Conservation (phyloP, 2,329 filamentous ascomycete species). For the Pseudonectria buxi region DNA sequence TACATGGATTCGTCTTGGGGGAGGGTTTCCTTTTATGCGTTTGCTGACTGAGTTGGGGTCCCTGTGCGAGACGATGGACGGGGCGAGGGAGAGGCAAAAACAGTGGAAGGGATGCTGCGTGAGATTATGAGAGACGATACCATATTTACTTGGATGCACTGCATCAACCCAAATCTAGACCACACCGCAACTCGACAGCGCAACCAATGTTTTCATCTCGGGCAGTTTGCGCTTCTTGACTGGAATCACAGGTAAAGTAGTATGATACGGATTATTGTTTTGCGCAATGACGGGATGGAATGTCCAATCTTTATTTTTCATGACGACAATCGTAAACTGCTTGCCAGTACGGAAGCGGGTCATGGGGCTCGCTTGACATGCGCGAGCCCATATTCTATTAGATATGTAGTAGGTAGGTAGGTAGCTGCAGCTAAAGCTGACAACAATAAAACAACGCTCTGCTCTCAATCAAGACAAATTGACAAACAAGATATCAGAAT, state of each 20-base stretch:
- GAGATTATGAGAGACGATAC: conserved; percentile 25
- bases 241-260: no score
- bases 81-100: conserved; percentile 1
- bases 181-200: conserved; percentile 2
- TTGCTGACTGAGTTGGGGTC: conserved; percentile 5
- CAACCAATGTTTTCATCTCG: not conserved
- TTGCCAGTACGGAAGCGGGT: no score
- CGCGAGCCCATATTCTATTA: no score
- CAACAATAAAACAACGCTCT: conserved; percentile 3
- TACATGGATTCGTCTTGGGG: conserved; percentile 9
- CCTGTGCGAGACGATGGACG: conserved; percentile 9
- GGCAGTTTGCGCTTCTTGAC: no score
- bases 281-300: no score
- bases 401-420: no score
- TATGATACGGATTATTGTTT: no score
- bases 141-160: conserved; percentile 18
- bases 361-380: no score
- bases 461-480: not conserved
- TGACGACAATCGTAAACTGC: not conserved
- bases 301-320: no score
- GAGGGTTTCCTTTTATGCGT: conserved; percentile 7
- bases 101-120: conserved; percentile 8
- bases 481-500: no score
- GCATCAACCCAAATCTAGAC: conserved; percentile 7
- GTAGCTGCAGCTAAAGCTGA: not conserved